Conservation (phyloP, 192 early-diverging fungal species). For the Coemansia erecta region DNA sequence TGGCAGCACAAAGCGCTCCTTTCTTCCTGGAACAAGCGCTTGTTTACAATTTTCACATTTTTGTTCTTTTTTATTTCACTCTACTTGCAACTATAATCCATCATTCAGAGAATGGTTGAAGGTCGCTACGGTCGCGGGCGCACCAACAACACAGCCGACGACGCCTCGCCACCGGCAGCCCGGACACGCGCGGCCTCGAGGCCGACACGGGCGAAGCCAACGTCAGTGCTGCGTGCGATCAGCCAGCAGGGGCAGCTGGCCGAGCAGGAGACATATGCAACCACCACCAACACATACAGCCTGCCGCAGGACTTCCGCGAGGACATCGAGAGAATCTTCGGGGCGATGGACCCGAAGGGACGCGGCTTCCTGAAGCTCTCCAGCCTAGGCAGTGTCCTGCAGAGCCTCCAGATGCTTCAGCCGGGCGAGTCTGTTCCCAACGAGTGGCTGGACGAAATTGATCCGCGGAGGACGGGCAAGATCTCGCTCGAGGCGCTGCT, state of each 20-base stretch:
- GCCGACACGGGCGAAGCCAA: background rate
- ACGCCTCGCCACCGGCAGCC: constrained; percentile 4
- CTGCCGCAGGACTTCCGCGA: constrained; percentile 38
- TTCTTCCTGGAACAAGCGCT: too few species aligned
- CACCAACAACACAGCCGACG: constrained; percentile 11
- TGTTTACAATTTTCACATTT: background rate
- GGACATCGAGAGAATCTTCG: constrained; percentile 42
- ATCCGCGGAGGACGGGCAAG: constrained; percentile 29
- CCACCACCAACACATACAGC: background rate
- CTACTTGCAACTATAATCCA: too few species aligned
- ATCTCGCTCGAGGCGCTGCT: constrained; percentile 33
- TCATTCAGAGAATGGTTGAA: too few species aligned
- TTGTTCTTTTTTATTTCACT: too few species aligned
- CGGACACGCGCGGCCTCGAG: constrained; percentile 2
- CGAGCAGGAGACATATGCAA: background rate
- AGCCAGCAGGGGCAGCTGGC: constrained; percentile 3
- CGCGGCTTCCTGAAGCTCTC: constrained; percentile 31
- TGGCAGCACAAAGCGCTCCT: too few species aligned
- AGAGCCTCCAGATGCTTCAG: constrained; percentile 16
- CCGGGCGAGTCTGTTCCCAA: constrained; percentile 3
- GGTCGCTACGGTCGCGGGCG: background rate
- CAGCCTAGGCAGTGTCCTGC: constrained; percentile 17
- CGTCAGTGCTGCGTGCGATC: background rate
- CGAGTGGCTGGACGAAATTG: constrained; percentile 24
- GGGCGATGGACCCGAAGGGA: constrained; percentile 26